Conservation (phyloP, 352 stramenopile genomes). For the Globisporangium cystogenes region DNA sequence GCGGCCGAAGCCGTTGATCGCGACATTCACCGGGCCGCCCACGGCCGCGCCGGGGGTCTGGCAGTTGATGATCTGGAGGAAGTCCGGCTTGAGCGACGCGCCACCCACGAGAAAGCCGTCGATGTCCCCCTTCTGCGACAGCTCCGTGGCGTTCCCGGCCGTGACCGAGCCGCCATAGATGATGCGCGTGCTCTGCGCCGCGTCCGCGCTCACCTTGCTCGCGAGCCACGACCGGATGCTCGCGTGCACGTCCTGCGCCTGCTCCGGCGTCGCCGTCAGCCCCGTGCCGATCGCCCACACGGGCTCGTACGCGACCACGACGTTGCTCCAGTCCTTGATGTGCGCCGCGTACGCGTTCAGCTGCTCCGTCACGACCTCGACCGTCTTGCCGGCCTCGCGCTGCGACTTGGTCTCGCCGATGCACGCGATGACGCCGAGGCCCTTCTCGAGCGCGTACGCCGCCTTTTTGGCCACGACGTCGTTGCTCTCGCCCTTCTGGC, state of each 20-base stretch:
- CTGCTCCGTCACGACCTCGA: conserved; percentile 93
- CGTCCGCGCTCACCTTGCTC: conserved; percentile 88
- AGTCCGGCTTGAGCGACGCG: conserved; percentile 96
- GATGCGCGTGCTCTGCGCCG: conserved; percentile 92
- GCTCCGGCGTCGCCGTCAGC: conserved; percentile 96
- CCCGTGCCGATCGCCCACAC: conserved; percentile 98
- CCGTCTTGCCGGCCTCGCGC: conserved; percentile 90
- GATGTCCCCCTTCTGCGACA: conserved; percentile 96
- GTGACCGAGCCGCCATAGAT: conserved; percentile 98
- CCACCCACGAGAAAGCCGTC: conserved; percentile 98
- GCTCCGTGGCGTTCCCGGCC: conserved; percentile 88
- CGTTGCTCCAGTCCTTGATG: conserved; percentile 91
- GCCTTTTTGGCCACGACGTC: conserved; percentile 93
- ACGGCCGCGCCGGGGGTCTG: conserved; percentile 49
- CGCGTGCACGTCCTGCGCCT: conserved; percentile 97
- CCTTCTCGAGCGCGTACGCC: conserved; percentile 90
- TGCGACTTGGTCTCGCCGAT: conserved; percentile 96
- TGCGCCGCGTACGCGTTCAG: conserved; percentile 87
- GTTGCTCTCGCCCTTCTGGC: conserved; percentile 91
- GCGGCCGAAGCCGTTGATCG: conserved; percentile 99
- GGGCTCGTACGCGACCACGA: conserved; percentile 97
- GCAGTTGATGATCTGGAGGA: conserved; percentile 96
- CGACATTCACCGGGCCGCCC: conserved; percentile 87
- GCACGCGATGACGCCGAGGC: conserved; percentile 95
- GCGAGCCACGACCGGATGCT: conserved; percentile 93